These are phyloP conservation scores for Peltaster fructicola DNA, from an alignment of 2,329 filamentous ascomycete genomes.

Conservation along the genomic window DNA sequence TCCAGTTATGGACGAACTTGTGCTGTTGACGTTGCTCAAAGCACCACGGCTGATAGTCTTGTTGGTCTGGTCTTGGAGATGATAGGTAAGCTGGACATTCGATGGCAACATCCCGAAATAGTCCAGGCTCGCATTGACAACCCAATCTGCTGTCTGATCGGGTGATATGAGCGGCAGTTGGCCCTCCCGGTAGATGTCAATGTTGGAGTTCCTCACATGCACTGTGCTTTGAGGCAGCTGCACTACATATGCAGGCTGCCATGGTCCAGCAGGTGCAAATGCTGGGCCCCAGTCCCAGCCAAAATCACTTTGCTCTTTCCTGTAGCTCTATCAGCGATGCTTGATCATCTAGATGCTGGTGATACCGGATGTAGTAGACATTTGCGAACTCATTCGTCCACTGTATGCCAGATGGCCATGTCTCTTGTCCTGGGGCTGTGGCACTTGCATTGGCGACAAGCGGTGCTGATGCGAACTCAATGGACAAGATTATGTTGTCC, in stretches of 20 bases:
- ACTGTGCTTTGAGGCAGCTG: constrained; percentile 29
- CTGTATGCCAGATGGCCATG: constrained; percentile 34
- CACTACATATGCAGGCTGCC: constrained; percentile 40
- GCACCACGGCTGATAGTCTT: constrained; percentile 21
- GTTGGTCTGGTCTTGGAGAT: constrained; percentile 28
- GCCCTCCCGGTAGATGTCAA: constrained; percentile 41
- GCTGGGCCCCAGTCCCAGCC: constrained; percentile 38
- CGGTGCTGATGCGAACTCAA: constrained; percentile 41
- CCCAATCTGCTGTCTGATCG: constrained; percentile 39
- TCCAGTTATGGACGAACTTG: constrained; percentile 32
- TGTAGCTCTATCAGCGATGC: not conserved
- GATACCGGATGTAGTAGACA: constrained; percentile 33
- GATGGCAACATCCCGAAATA: constrained; percentile 32
- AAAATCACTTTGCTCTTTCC: constrained; percentile 44
- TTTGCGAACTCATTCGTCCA: constrained; percentile 34
- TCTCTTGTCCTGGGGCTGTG: constrained; percentile 27
- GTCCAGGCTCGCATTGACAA: constrained; percentile 44
- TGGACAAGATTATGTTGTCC: constrained; percentile 22
- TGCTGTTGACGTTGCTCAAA: constrained; percentile 24
- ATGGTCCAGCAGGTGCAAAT: constrained; percentile 45
- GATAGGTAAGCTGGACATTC: constrained; percentile 28
- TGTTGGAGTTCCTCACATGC: constrained; percentile 34
- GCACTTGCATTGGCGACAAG: constrained; percentile 36
- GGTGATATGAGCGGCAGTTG: constrained; percentile 42
- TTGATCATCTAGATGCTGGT: not conserved